Evolutionary conservation across 2,329 filamentous ascomycete genomes (phyloP), one percentile per base, ranked within the genome.

Genomic region (Cadophora gregata): DNA sequence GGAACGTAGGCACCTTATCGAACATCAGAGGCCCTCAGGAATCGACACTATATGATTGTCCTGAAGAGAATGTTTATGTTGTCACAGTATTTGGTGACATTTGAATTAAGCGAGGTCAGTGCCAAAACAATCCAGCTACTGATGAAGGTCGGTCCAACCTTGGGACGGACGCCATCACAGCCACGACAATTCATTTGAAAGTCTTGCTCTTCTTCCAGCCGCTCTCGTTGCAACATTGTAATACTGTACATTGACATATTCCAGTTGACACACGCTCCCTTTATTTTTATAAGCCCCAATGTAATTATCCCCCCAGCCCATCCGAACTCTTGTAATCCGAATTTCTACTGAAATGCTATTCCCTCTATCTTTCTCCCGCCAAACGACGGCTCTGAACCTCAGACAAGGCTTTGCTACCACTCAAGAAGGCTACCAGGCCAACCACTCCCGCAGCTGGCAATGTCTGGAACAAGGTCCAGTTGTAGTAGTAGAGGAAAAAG

Each of bases 401-500:
- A 59, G 93, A 91, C 72, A 99, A 83, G 5, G 96, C 96, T 79
- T 93, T 90, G 77, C 90, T 93, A 65, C 96, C 96, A 77, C 93
- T 97, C 69, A 98, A 79, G 77, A 97, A 93, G 12, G 92, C 88
- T 63, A 93, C 86, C 29, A 86, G 80, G 19, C 89, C 88, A 33
- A 96, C 86, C 51, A 89, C 80, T 38, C 84, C 84, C 63, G 90
- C 88, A 29, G 88, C 89, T 4, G 93, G 94, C 59, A 99, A 83
- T 16, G 88, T 88, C 82, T 97, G 90, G 85, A 98, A 97, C 55
- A 99, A 84, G 76, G 90, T 97, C 94, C 95, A 97, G 76, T 82
- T 88, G 62, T 87, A 90, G 81, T 98, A 98, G 85, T 99, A 99
- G 72, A 97, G 81, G 83, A 96, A 95, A 81, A 99, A 97, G 65